These are phyloP conservation scores for Mitragyna speciosa DNA, from an alignment of 257 asterid species.

Conservation along the genomic window DNA sequence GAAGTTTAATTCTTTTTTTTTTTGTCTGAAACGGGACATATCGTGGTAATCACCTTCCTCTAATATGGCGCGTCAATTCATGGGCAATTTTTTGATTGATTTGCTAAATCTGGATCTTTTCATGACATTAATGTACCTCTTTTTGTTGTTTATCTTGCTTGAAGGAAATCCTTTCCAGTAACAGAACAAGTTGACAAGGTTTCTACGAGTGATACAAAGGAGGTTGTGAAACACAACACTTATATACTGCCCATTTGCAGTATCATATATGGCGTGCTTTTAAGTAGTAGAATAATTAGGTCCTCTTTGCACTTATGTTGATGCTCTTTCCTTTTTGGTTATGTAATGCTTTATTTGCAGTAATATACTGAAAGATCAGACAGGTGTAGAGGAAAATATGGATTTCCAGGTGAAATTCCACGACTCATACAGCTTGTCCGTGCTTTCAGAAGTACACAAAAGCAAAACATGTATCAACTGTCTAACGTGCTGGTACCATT, in stretches of 20 bases:
- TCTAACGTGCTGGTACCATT: slow-evolving; percentile 26
- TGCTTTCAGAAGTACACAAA: not conserved
- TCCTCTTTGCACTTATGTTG: not conserved
- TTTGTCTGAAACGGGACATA: slow-evolving; percentile 50
- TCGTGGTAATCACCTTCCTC: slow-evolving; percentile 43
- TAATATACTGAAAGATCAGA: slow-evolving; percentile 41
- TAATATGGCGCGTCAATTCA: slow-evolving; percentile 47
- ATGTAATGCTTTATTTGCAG: slow-evolving; percentile 30
- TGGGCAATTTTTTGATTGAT: slow-evolving; percentile 17
- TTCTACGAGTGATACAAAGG: slow-evolving; percentile 30
- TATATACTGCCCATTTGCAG: slow-evolving; percentile 17
- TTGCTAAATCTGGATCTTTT: slow-evolving; percentile 16
- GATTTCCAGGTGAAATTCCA: slow-evolving; percentile 61
- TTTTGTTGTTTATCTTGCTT: slow-evolving; percentile 32
- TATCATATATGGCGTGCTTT: not conserved
- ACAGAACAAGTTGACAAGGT: slow-evolving; percentile 46
- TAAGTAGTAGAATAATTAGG: not conserved
- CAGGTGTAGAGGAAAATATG: slow-evolving; percentile 43
- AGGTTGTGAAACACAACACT: slow-evolving; percentile 50
- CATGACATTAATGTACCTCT: slow-evolving; percentile 29
- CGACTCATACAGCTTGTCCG: not conserved
- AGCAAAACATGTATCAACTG: not conserved
- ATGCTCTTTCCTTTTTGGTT: slow-evolving; percentile 1
- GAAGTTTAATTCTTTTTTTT: slow-evolving; percentile 16
- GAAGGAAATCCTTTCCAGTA: slow-evolving; percentile 73